Evolutionary conservation across 352 stramenopile genomes (phyloP), one percentile per base, ranked within the genome.

Genomic region (Phytophthora capsici): DNA sequence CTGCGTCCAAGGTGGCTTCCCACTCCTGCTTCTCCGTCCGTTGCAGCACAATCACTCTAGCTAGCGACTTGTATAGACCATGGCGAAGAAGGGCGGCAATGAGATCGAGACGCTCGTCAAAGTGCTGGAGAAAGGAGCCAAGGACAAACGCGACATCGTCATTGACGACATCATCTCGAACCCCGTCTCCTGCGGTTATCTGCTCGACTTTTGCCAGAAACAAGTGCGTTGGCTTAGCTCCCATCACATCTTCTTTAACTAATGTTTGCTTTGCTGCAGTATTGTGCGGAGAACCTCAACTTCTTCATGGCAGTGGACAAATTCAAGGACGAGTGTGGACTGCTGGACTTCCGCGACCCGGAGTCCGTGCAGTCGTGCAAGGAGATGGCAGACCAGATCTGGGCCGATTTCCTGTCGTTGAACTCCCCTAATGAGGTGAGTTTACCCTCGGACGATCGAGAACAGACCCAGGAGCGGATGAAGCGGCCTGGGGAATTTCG

Each of bases 261-360:
- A 22, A 9, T 12, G 6, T 6, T 22, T 46, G 14, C 36, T 6
- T 3, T 53, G 44, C 16, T 40, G 38, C 14, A 93, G 84, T 93
- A 91, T 47, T 93, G 84, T 37, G 86, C 86, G 5, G 84, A 93
- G 71, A 93, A 94, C 71, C 66, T 94, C 17, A 93, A 93, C 48
- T 91, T 94, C 69, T 91, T 94, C 70, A 92, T 94, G 86, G 86
- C 86, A 2, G 86, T 93, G 1, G 86, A 93, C 69, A 92, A 92
- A 53, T 93, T 92, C 71, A 93, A 94, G 56, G 86, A 94, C 51
- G 79, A 89, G 60, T 91, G 84, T 48, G 78, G 77, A 6, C 71
- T 94, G 22, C 69, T 93, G 20, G 83, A 93, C 58, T 93, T 94
- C 63, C 77, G 84, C 58, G 86, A 93, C 64, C 73, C 77, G n/a